phyloP scores from a whole-genome alignment of 2,329 filamentous ascomycete species.

The Beauveria scarabaeidicola region DNA sequence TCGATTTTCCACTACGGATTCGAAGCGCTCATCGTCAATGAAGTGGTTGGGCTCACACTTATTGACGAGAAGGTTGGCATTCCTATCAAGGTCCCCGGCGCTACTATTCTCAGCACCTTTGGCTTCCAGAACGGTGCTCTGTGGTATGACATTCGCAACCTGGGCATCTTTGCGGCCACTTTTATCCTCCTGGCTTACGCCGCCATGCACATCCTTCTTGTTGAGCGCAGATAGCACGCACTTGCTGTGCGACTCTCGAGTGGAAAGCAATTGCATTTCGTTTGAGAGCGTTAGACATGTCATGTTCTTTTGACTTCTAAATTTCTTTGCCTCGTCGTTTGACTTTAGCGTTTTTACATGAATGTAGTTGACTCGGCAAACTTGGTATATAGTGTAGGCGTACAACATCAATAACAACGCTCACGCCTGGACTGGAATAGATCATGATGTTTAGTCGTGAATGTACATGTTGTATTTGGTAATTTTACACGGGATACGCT shows the following conservation, averaged over 20 bases:
- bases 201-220: slow-evolving; percentile 87
- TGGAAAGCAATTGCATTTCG: neutral
- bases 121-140: slow-evolving; percentile 84
- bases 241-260: neutral
- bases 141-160: slow-evolving; percentile 74
- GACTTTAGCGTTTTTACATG: slow-evolving; percentile 3
- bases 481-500: slow-evolving; percentile 9
- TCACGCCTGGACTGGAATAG: neutral
- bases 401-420: neutral
- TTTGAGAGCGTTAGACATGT: neutral
- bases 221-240: slow-evolving; percentile 62
- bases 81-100: slow-evolving; percentile 91
- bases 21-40: slow-evolving; percentile 93
- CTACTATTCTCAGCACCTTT: slow-evolving; percentile 88
- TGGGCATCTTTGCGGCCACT: slow-evolving; percentile 70
- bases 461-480: slow-evolving; percentile 7
- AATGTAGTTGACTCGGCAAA: neutral
- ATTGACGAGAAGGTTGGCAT: slow-evolving; percentile 93
- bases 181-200: slow-evolving; percentile 84
- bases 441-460: slow-evolving; percentile 1
- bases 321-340: slow-evolving; percentile 2
- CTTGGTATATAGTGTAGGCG: neutral
- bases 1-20: slow-evolving; percentile 99
- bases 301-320: neutral
- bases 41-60: slow-evolving; percentile 82